Percentiles rank a stretch among this genome's conserved stretches.
Evolutionary conservation across 805 yeast species (phyloP).

Genomic region (Ascoidea rubescens): DNA sequence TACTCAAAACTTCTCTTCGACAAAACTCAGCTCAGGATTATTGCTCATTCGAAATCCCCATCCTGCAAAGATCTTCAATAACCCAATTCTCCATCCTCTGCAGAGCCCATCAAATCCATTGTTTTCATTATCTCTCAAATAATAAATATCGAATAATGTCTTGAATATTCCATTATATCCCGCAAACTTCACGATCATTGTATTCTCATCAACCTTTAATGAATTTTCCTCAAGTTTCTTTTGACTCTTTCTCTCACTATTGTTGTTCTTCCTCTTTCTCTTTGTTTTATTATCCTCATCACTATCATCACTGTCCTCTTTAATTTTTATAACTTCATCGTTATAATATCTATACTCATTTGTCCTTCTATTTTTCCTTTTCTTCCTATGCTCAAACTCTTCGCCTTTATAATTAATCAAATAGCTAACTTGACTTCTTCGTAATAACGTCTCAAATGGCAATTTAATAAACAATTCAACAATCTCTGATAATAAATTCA

Average conservation of each 20-base stretch:
- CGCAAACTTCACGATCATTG: conserved; percentile 45
- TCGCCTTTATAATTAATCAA: conserved; percentile 24
- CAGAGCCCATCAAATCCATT: conserved; percentile 41
- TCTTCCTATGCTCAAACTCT: background rate
- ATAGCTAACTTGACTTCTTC: conserved; percentile 71
- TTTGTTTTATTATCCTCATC: too few relatives aligned
- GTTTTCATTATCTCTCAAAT: conserved; percentile 25
- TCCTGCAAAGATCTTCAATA: conserved; percentile 63
- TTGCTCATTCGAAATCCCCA: conserved; percentile 53
- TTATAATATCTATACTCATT: background rate
- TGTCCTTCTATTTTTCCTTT: conserved; percentile 19
- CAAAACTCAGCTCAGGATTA: conserved; percentile 4
- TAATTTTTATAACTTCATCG: background rate
- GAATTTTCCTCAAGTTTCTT: conserved; percentile 15
- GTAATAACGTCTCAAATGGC: conserved; percentile 76
- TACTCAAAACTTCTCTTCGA: conserved; percentile 11
- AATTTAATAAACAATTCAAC: conserved; percentile 60
- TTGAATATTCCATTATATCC: conserved; percentile 41
- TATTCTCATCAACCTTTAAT: conserved; percentile 29
- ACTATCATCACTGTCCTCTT: too few relatives aligned
- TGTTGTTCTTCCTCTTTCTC: too few relatives aligned
- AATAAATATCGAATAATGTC: conserved; percentile 32
- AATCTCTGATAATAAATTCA: conserved; percentile 46
- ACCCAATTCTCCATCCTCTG: conserved; percentile 88
- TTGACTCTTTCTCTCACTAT: too few relatives aligned